phyloP scores from a whole-genome alignment of 768 basidiomycete species.

The Tylopilus felleus region DNA sequence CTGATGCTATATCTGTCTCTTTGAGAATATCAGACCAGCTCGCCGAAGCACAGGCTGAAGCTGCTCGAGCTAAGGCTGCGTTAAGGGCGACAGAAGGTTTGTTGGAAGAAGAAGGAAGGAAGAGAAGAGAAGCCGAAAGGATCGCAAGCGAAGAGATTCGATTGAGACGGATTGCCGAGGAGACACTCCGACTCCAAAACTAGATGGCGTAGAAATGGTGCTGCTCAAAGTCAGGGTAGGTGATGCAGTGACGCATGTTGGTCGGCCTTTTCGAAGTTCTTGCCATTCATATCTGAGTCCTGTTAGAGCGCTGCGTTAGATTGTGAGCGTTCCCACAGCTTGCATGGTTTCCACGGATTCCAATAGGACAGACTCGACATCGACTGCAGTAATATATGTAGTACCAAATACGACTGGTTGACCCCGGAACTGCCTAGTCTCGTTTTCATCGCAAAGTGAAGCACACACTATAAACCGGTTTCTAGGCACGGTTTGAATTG shows the following conservation, averaged over 20 bases:
- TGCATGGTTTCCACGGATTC: background rate
- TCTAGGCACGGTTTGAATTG: too few species aligned
- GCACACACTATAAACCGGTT: too few species aligned
- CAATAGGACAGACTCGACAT: conserved; percentile 9
- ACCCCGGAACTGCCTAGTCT: background rate
- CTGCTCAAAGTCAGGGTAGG: background rate
- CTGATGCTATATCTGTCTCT: conserved; percentile 64
- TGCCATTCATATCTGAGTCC: background rate
- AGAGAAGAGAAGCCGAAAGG: conserved; percentile 58
- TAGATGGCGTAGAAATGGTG: conserved; percentile 12
- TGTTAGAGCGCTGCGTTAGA: background rate
- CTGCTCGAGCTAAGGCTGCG: conserved; percentile 50
- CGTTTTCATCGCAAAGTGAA: background rate
- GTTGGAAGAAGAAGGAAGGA: conserved; percentile 57
- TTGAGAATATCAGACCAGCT: conserved; percentile 67
- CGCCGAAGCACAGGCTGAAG: conserved; percentile 60
- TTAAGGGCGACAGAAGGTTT: conserved; percentile 53
- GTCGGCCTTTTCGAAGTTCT: background rate
- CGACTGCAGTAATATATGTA: background rate
- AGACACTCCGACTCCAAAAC: conserved; percentile 37
- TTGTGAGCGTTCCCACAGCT: background rate
- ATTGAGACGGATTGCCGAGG: conserved; percentile 50
- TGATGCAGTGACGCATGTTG: background rate
- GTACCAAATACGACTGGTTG: background rate
- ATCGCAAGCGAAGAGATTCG: conserved; percentile 46